A percentile compares a stretch with the other conserved stretches of the same genome.
phyloP scores from a whole-genome alignment of 2,329 filamentous ascomycete genomes.

The Paraphaeosphaeria minitans region DNA sequence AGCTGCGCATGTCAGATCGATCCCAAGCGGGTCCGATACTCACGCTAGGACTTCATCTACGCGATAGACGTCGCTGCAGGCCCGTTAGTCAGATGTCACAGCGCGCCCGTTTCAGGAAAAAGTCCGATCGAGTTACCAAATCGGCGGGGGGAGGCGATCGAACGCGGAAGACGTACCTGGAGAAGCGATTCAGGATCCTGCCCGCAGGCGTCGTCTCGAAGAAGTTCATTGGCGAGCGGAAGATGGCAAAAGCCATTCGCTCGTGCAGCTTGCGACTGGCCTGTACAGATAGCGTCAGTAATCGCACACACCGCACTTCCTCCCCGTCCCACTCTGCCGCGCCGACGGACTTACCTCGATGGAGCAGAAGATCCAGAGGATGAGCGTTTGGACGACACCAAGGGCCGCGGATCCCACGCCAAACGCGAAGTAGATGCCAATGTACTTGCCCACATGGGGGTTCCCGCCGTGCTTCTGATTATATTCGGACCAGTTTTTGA shows the following conservation, averaged over 20 bases:
- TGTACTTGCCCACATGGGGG: slow-evolving; percentile 80
- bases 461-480: slow-evolving; percentile 74
- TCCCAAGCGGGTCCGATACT: slow-evolving; percentile 29
- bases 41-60: slow-evolving; percentile 89
- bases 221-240: slow-evolving; percentile 97
- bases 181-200: slow-evolving; percentile 96
- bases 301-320: slow-evolving; percentile 13
- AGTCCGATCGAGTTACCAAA: background rate
- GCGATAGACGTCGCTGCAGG: slow-evolving; percentile 70
- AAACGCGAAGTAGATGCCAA: slow-evolving; percentile 94
- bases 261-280: slow-evolving; percentile 96
- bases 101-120: no score
- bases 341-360: slow-evolving; percentile 74
- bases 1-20: slow-evolving; percentile 20
- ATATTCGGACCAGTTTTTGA: slow-evolving; percentile 87
- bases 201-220: slow-evolving; percentile 97
- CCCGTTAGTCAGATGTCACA: slow-evolving; percentile 11
- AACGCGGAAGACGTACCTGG: slow-evolving; percentile 65
- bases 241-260: slow-evolving; percentile 95
- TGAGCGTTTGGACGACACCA: slow-evolving; percentile 88
- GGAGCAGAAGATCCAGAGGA: slow-evolving; percentile 99
- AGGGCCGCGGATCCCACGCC: slow-evolving; percentile 84
- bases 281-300: slow-evolving; percentile 51
- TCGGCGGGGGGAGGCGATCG: background rate
- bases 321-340: slow-evolving; percentile 1